Evolutionary conservation across 2,329 filamentous ascomycete species (phyloP), one percentile per base, ranked within the genome.

Genomic region (Aureobasidium subglaciale): DNA sequence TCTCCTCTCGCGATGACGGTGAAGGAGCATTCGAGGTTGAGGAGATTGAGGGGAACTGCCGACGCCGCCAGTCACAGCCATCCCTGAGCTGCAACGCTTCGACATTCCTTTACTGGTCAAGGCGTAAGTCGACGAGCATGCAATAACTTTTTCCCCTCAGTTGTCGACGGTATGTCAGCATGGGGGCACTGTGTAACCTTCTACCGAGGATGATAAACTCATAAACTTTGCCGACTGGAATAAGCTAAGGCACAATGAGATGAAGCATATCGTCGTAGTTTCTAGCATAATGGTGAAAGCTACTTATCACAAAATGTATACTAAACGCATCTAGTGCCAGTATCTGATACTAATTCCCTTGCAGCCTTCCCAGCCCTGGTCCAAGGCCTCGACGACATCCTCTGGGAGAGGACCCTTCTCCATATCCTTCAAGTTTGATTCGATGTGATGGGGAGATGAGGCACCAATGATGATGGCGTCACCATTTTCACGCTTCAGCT

Each of bases 401-500:
- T 71, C 66, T 8, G 72, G 71, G 57, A 76, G 58, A 1, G 68
- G 66, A 1, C 68, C 70, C 57, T 73, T 70, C 55, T 74, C 70
- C 25, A 74, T 50, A 57, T 68, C 68, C 5, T 52, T 57, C 40
- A 75, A 56, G 45, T 74, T 75, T 35, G 66, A 56, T 58, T 72
- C 67, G 52, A 75, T 53, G 25, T 76, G 73, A 40, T 63, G 59
- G 1, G 65, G 40, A 32, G 63, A 69, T 20, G 65, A 68, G 1
- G 69, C 71, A 1, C 73, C 72, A 29, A 75, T 67, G 50, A 75
- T 65, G 13, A 74, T 64, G 8, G 64, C 70, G 63, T 75, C 72
- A 2, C 61, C 63, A 24, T 63, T 49, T 32, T 69, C 63, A 9
- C 60, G 57, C 34, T 64, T 64, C 48, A 75, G 49, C 43, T 62